Percentiles rank a stretch among this genome's conserved stretches.
These are phyloP conservation scores for Ganoderma lingzhi DNA, from an alignment of 1,284 basidiomycete genomes.

Conservation along the genomic window DNA sequence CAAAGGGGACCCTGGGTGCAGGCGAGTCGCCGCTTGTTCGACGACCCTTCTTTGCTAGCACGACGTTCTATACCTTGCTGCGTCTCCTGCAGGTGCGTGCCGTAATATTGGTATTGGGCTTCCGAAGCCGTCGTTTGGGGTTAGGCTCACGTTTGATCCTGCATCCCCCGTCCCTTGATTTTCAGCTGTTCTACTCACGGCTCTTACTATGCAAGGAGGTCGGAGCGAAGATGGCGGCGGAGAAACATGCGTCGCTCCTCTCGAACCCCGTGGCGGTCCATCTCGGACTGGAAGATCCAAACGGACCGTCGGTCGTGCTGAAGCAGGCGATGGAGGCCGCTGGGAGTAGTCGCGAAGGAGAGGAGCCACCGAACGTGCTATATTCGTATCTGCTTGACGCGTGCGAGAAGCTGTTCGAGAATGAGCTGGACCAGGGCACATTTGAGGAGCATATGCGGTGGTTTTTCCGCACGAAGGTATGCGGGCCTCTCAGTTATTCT, in stretches of 20 bases:
- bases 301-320: conserved; percentile 74
- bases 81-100: conserved; percentile 84
- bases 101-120: conserved; percentile 2
- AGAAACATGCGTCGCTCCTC: conserved; percentile 65
- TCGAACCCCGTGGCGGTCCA: conserved; percentile 79
- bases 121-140: conserved; percentile 4
- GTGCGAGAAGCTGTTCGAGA: conserved; percentile 95
- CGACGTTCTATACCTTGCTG: conserved; percentile 90
- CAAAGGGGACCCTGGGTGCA: conserved; percentile 36
- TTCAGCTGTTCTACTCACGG: conserved; percentile 89
- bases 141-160: conserved; percentile 20
- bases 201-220: conserved; percentile 87
- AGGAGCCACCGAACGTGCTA: conserved; percentile 61
- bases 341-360: conserved; percentile 48
- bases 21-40: conserved; percentile 47
- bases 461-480: conserved; percentile 95
- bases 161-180: not conserved
- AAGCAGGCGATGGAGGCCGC: conserved; percentile 68
- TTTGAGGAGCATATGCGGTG: conserved; percentile 97
- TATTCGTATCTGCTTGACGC: conserved; percentile 92
- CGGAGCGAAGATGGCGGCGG: conserved; percentile 67
- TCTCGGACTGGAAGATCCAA: conserved; percentile 78
- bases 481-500: conserved; percentile 3
- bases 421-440: conserved; percentile 87
- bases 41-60: conserved; percentile 89